These are phyloP conservation scores for Pyricularia sp. DNA, from an alignment of 2,329 filamentous ascomycete species.

Conservation along the genomic window DNA sequence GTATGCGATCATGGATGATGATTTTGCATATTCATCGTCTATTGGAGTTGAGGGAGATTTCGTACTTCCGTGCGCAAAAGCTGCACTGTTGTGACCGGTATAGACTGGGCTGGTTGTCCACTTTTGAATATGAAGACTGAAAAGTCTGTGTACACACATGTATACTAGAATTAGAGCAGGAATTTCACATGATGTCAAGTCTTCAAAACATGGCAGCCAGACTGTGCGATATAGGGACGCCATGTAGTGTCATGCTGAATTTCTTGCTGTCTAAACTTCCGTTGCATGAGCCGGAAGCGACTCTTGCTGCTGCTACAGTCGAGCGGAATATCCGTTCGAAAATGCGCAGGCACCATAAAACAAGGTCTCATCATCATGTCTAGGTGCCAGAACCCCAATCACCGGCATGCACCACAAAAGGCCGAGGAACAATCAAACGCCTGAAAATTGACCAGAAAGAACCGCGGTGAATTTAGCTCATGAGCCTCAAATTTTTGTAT, in stretches of 20 bases:
- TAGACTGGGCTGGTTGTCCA: neutral
- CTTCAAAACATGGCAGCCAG: neutral
- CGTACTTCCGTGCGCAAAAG: neutral
- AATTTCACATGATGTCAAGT: neutral
- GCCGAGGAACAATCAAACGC: slow-evolving; percentile 2
- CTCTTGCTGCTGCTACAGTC: neutral
- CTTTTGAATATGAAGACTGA: neutral
- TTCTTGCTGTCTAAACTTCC: slow-evolving; percentile 1
- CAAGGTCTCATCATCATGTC: neutral
- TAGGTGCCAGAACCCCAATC: neutral
- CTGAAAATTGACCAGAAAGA: slow-evolving; percentile 5
- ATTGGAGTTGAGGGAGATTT: neutral
- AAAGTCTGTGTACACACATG: neutral
- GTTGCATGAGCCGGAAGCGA: neutral
- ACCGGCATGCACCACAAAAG: slow-evolving; percentile 4
- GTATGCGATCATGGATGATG: neutral
- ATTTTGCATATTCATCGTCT: neutral
- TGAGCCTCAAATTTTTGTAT: slow-evolving; percentile 13
- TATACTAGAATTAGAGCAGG: neutral
- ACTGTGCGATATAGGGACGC: neutral
- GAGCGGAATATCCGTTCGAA: neutral
- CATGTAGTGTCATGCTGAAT: neutral
- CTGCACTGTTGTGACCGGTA: neutral
- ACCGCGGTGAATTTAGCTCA: slow-evolving; percentile 12
- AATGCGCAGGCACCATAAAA: neutral